These are phyloP conservation scores for Exophiala mesophila DNA, from an alignment of 2,329 filamentous ascomycete species.

Conservation along the genomic window DNA sequence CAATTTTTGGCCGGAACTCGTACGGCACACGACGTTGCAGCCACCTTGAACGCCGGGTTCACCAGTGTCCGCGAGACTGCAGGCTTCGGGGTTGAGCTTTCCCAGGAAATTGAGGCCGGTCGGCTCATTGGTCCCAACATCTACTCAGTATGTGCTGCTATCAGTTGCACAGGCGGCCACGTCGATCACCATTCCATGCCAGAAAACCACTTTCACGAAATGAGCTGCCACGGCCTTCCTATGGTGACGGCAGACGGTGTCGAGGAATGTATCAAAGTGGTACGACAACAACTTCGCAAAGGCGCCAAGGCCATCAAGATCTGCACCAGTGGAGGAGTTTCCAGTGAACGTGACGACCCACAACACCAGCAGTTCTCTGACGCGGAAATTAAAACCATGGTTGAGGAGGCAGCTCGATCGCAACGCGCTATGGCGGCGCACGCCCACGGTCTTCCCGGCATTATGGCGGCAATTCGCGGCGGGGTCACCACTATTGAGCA, in stretches of 20 bases:
- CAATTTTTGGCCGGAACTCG: conserved; percentile 1
- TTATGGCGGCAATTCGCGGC: conserved; percentile 52
- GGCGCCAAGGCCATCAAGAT: conserved; percentile 61
- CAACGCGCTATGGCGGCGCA: conserved; percentile 51
- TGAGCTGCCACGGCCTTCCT: conserved; percentile 1
- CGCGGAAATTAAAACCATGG: conserved; percentile 53
- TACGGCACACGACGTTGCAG: conserved; percentile 66
- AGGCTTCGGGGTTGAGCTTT: conserved; percentile 1
- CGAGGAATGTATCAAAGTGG: conserved; percentile 48
- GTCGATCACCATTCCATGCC: conserved; percentile 1
- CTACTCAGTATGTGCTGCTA: conserved; percentile 1
- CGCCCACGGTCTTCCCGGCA: conserved; percentile 52
- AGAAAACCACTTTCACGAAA: conserved; percentile 1
- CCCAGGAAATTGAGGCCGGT: conserved; percentile 1
- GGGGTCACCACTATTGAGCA: conserved; percentile 55
- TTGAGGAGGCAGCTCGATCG: conserved; percentile 47
- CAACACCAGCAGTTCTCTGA: conserved; percentile 53
- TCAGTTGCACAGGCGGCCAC: not conserved
- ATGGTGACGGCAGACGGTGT: conserved; percentile 44
- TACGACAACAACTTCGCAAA: conserved; percentile 51
- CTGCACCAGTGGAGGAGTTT: conserved; percentile 55
- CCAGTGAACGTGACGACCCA: conserved; percentile 51
- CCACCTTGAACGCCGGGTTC: conserved; percentile 82
- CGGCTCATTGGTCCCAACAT: not conserved
- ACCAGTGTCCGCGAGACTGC: conserved; percentile 63